Evolutionary conservation across 23 red algal species (phyloP), one percentile per base, ranked within the genome.

Genomic region (Chondrus crispus): DNA sequence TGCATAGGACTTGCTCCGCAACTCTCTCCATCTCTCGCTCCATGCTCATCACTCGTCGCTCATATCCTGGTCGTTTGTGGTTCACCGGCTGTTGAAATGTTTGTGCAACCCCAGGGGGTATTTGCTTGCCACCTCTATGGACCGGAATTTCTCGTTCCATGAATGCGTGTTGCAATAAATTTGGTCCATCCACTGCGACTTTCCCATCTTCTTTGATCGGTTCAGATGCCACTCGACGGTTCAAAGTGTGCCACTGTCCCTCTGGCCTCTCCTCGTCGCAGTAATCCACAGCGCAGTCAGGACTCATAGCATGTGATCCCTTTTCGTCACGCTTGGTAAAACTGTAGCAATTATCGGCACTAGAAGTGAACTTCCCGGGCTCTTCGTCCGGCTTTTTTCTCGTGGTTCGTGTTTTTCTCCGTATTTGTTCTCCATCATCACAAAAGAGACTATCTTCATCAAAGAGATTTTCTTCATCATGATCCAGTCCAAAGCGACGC

Each of bases 41-140:
- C 9, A 77, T 8, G 71, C 71, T 11, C n/a, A 22, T 22, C 9
- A 77, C 44, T 26, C 71, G 37, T 0, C 71, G 71, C 71, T 77
- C 71, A 24, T 46, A 77, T 10, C 71, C 71, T 26, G 71, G 71
- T 24, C 71, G 71, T 38, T 77, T 77, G 38, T 24, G 71, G 71
- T 77, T 77, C 24, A 38, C 26, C 44, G 26, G 71, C 12, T 13
- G 8, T 42, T 77, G 13, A 26, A 77, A 47, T 9, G 60, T 22
- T 32, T 66, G 9, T n/a, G 60, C n/a, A n/a, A n/a, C n/a, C n/a
- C n/a, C n/a, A n/a, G n/a, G n/a, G n/a, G n/a, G n/a, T n/a, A n/a
- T n/a, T n/a, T n/a, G n/a, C n/a, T n/a, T n/a, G n/a, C n/a, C n/a
- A n/a, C n/a, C n/a, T n/a, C n/a, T n/a, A n/a, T n/a, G 18, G 60